A percentile compares a stretch with the other conserved stretches of the same genome.
These are phyloP conservation scores for Cyathus striatus DNA, from an alignment of 768 basidiomycete genomes.

Conservation along the genomic window DNA sequence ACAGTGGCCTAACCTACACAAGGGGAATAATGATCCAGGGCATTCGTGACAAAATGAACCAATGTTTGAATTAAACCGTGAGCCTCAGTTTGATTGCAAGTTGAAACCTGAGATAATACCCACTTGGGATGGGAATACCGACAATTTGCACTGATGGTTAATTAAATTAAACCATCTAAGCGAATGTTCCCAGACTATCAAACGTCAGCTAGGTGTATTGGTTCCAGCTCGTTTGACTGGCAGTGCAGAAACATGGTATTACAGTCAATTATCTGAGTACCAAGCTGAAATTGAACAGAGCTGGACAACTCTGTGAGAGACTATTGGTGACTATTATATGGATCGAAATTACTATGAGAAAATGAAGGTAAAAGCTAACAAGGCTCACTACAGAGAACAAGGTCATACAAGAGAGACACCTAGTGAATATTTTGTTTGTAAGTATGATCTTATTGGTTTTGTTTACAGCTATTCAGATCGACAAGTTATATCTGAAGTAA, in stretches of 20 bases:
- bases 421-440: conserved; percentile 27
- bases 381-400: conserved; percentile 20
- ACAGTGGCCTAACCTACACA: no score
- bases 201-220: conserved; percentile 19
- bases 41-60: not conserved
- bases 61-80: conserved; percentile 6
- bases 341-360: conserved; percentile 18
- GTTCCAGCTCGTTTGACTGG: conserved; percentile 21
- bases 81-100: conserved; percentile 26
- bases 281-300: conserved; percentile 11
- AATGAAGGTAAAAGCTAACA: conserved; percentile 18
- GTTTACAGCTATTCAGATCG: conserved; percentile 12
- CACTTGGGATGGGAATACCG: conserved; percentile 20
- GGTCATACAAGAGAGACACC: conserved; percentile 20
- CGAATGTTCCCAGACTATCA: conserved; percentile 11
- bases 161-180: conserved; percentile 18
- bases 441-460: no score
- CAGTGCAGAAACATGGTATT: no score
- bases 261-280: conserved; percentile 12
- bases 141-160: conserved; percentile 21
- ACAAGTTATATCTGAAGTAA: conserved; percentile 25
- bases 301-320: conserved; percentile 21
- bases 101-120: conserved; percentile 26
- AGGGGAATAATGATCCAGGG: not conserved
- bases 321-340: no score